Conservation (phyloP, 2,329 filamentous ascomycete genomes). For the Fusarium drepaniforme region DNA sequence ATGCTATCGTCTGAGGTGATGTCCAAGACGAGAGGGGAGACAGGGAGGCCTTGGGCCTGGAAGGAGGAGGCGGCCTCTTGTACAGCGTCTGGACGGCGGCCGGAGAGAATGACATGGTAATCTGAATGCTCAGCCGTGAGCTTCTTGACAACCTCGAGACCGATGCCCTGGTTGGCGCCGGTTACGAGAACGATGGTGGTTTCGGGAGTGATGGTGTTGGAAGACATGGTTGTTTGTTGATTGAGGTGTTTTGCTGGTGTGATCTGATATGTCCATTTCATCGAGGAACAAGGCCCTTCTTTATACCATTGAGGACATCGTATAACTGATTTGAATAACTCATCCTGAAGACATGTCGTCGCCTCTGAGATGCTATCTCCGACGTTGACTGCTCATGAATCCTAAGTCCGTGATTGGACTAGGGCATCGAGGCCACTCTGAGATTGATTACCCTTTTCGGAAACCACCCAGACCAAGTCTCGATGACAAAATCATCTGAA, state of each 20-base stretch:
- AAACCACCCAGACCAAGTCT: background rate
- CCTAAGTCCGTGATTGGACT: constrained; percentile 31
- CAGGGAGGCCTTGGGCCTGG: constrained; percentile 8
- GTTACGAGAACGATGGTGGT: constrained; percentile 24
- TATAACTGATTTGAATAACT: background rate
- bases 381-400: constrained; percentile 1
- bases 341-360: background rate
- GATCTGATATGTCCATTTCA: background rate
- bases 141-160: constrained; percentile 25
- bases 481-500: background rate
- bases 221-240: constrained; percentile 14
- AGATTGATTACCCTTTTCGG: constrained; percentile 34
- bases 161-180: constrained; percentile 28
- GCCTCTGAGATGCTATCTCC: constrained; percentile 7
- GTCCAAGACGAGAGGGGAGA: constrained; percentile 24
- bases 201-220: constrained; percentile 9
- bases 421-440: constrained; percentile 22
- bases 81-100: constrained; percentile 10
- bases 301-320: constrained; percentile 1
- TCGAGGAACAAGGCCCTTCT: background rate
- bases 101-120: constrained; percentile 27
- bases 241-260: background rate
- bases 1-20: constrained; percentile 34
- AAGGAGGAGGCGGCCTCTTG: constrained; percentile 19
- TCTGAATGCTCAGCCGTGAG: constrained; percentile 16